Evolutionary conservation across 345 rosid genomes (phyloP), one percentile per base, ranked within the genome.

Genomic region (Hibiscus tridactylites): DNA sequence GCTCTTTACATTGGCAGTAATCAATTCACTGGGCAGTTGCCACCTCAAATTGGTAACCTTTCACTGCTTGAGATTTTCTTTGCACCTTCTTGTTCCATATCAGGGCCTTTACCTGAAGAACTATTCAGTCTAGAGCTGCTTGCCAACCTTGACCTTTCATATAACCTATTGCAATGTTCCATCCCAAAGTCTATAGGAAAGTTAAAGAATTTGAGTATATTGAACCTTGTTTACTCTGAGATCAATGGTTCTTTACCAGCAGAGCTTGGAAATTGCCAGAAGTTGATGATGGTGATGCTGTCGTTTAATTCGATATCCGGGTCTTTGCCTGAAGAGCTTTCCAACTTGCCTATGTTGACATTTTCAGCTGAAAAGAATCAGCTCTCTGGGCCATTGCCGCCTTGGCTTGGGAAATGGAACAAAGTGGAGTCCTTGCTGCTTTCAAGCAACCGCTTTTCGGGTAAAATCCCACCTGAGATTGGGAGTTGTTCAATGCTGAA

Each of bases 221-320:
- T 95, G 68, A 86, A 85, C 37, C 87, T 95, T 28, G 88, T 81
- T 33, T 83, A 84, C 47, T 15, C 94, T 0, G 88, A 81, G 70
- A 83, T 95, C 9, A 81, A 80, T n/a, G 98, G 99, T 4, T 33
- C 90, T 49, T 75, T 95, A 4, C 99, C 98, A 29, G 70, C 78
- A 2, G 93, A 88, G 86, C 82, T 95, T 46, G 97, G 98, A 5
- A 75, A 73, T 1, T 90, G 98, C 74, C 70, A 72, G 75, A 88
- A 75, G 35, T 84, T 92, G 77, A 88, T 78, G 78, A 80, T 86
- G 29, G 17, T 92, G 74, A 78, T 80, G 83, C 71, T 92, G 6
- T 90, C 97, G 11, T 90, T 85, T 75, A 95, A 95, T 75, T 82
- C 84, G 3, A 83, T 95, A 49, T 73, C 96, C 2, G 97, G 96